phyloP scores from a whole-genome alignment of 805 yeast species.

The Candida ipomoeae region DNA sequence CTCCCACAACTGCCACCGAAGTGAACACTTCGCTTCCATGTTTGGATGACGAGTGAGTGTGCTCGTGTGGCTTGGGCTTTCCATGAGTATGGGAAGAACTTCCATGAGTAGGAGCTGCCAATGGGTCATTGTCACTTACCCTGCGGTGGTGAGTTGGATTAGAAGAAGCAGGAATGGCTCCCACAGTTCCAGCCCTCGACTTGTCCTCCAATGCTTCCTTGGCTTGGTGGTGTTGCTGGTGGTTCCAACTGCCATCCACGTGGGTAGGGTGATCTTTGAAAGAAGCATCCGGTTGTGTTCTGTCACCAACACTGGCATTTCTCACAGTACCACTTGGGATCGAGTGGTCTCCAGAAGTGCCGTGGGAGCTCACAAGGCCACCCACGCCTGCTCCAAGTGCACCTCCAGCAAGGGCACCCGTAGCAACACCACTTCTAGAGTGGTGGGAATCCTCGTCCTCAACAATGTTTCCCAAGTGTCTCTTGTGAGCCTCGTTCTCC shows the following conservation, averaged over 20 bases:
- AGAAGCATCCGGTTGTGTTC: constrained; percentile 1
- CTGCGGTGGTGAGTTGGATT: background rate
- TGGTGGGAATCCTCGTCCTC: background rate
- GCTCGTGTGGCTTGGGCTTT: background rate
- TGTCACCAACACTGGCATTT: background rate
- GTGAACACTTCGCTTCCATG: constrained; percentile 11
- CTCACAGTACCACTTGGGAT: background rate
- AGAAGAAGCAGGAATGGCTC: background rate
- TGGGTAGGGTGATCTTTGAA: background rate
- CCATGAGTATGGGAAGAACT: background rate
- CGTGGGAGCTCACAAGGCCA: background rate
- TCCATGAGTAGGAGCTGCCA: background rate
- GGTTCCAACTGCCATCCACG: background rate
- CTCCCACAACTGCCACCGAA: constrained; percentile 31
- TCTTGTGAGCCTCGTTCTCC: constrained; percentile 4
- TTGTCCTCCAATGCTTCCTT: background rate
- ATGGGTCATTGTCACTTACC: background rate
- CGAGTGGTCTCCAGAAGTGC: background rate
- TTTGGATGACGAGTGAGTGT: background rate
- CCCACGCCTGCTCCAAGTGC: constrained; percentile 6
- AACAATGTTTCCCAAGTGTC: constrained; percentile 4
- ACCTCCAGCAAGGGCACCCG: background rate
- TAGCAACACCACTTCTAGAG: background rate
- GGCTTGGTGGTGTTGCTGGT: background rate
- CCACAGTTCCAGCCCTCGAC: background rate